Conservation (phyloP, 1,284 basidiomycete species). For the Wolfiporia cocos region DNA sequence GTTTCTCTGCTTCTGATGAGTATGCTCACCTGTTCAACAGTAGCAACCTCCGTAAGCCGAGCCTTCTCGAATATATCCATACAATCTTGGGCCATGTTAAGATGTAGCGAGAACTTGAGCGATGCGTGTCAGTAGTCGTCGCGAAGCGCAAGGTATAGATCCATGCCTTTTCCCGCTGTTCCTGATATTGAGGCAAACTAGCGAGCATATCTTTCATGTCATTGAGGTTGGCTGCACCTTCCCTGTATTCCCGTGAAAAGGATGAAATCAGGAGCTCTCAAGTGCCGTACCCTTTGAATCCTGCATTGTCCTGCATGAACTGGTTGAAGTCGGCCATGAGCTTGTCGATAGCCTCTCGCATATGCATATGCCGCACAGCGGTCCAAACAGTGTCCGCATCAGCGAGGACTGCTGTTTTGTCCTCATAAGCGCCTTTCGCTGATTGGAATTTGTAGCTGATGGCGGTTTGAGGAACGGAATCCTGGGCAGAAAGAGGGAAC, state of each 20-base stretch:
- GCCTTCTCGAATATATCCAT: conserved; percentile 91
- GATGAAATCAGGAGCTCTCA: neutral
- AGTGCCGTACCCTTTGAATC: conserved; percentile 71
- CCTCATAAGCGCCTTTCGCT: conserved; percentile 77
- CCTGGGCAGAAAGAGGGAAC: conserved; percentile 21
- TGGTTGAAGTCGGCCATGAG: conserved; percentile 93
- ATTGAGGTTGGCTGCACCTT: conserved; percentile 84
- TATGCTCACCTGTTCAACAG: conserved; percentile 85
- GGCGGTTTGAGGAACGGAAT: neutral
- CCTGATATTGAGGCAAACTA: conserved; percentile 90
- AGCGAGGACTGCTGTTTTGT: conserved; percentile 78
- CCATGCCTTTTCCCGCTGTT: conserved; percentile 87
- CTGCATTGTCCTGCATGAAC: conserved; percentile 90
- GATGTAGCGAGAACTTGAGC: conserved; percentile 87
- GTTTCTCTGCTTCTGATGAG: neutral
- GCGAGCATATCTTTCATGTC: conserved; percentile 99
- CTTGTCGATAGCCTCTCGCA: conserved; percentile 97
- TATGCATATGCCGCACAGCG: conserved; percentile 92
- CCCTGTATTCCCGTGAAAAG: conserved; percentile 32
- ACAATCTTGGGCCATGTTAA: conserved; percentile 97
- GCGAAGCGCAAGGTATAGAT: neutral
- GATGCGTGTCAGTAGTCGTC: too few species aligned
- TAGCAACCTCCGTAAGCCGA: conserved; percentile 81
- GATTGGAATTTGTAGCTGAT: conserved; percentile 84
- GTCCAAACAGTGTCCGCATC: conserved; percentile 92